These are phyloP conservation scores for Chenopodium album DNA, from an alignment of 148 eudicot species.

Conservation along the genomic window DNA sequence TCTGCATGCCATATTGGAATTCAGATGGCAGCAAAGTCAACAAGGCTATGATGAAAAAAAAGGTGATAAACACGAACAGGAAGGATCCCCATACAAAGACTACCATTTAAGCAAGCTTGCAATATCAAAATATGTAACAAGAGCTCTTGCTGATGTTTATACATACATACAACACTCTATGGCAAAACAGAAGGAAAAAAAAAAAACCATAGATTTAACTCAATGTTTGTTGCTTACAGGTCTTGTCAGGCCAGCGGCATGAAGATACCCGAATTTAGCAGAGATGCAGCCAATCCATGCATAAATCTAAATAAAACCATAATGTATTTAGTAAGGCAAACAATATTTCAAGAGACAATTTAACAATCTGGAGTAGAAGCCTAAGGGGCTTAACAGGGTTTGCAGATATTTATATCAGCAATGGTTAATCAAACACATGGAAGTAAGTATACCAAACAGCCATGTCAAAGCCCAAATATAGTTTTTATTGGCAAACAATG, in stretches of 20 bases:
- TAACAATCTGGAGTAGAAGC: neutral
- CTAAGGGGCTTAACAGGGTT: neutral
- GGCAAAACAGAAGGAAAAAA: too few species aligned
- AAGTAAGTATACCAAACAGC: neutral
- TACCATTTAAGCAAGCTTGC: neutral
- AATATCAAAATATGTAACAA: neutral
- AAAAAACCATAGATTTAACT: neutral
- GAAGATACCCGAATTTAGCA: constrained; percentile 56
- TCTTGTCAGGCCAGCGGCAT: constrained; percentile 66
- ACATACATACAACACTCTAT: neutral
- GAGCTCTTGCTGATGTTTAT: neutral
- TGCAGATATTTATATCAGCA: neutral
- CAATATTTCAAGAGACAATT: neutral
- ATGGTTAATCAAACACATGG: neutral
- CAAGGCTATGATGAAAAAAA: neutral
- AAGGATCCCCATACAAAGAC: neutral
- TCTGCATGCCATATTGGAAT: constrained; percentile 35
- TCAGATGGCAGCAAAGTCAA: constrained; percentile 1
- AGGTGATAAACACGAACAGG: neutral
- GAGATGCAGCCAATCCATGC: constrained; percentile 79
- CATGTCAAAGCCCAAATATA: neutral
- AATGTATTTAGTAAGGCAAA: neutral
- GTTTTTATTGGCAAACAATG: neutral
- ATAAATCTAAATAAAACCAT: constrained; percentile 48
- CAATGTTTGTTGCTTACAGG: constrained; percentile 51